Conservation (phyloP, 208 protist species). For the Endotrypanum monterogeii region DNA sequence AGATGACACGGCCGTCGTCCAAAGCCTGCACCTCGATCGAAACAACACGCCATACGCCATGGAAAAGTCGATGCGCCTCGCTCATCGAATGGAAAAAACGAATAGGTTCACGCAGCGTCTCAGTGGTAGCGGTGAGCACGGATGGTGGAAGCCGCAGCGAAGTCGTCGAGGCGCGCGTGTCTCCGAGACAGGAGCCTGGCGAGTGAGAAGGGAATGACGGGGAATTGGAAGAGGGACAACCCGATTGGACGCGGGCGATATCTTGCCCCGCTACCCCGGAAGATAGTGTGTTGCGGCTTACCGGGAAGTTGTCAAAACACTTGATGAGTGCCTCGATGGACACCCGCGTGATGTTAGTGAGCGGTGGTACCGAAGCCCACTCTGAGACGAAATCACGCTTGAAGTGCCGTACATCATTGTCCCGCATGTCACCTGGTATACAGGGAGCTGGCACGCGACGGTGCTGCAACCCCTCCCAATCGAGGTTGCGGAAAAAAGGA, state of each 20-base stretch:
- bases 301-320: conserved; percentile 74
- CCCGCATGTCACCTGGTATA: conserved; percentile 30
- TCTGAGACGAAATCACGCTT: conserved; percentile 75
- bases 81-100: conserved; percentile 19
- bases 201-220: conserved; percentile 1
- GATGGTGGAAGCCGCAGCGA: conserved; percentile 26
- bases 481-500: conserved; percentile 68
- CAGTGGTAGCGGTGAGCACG: conserved; percentile 7
- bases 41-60: conserved; percentile 67
- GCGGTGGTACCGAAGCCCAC: conserved; percentile 66
- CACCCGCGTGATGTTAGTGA: conserved; percentile 40
- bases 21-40: conserved; percentile 60
- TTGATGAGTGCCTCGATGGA: conserved; percentile 59
- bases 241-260: background rate
- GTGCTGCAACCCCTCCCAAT: conserved; percentile 66
- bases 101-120: conserved; percentile 21
- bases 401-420: conserved; percentile 79
- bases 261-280: background rate
- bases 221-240: background rate
- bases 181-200: background rate
- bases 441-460: conserved; percentile 51
- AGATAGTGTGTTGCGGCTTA: conserved; percentile 12
- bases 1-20: conserved; percentile 68
- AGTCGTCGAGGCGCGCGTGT: conserved; percentile 4
- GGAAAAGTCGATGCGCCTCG: conserved; percentile 24